Conservation (phyloP, 1,284 basidiomycete species). For the Phenoliferia sp. region DNA sequence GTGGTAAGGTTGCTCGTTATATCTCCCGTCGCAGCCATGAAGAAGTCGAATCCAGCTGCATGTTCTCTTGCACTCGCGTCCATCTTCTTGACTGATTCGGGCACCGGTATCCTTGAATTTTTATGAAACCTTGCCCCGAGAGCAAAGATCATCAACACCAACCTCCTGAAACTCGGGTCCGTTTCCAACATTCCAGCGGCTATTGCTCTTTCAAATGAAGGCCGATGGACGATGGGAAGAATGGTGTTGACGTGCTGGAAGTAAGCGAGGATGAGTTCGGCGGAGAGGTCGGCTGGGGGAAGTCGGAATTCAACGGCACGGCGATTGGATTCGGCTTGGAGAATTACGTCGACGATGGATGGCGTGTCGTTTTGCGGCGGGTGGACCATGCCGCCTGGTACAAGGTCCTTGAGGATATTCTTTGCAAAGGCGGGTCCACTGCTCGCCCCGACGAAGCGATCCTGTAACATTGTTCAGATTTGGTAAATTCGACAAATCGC, state of each 20-base stretch:
- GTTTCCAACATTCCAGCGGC: constrained; percentile 46
- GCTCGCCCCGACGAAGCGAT: constrained; percentile 27
- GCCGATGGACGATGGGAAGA: constrained; percentile 68
- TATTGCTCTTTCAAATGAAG: constrained; percentile 61
- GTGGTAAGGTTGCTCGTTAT: constrained; percentile 30
- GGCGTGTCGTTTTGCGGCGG: not conserved
- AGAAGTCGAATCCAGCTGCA: constrained; percentile 8
- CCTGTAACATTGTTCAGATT: constrained; percentile 1
- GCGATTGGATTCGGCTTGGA: not conserved
- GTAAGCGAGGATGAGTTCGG: constrained; percentile 60
- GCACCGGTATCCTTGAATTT: constrained; percentile 47
- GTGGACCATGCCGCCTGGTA: not conserved
- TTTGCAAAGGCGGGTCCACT: constrained; percentile 12
- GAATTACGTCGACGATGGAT: not conserved
- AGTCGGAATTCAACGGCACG: not conserved
- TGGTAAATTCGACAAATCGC: too few relatives aligned
- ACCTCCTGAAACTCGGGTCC: not conserved
- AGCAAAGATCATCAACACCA: constrained; percentile 62
- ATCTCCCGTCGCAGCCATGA: not conserved
- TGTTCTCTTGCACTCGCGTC: not conserved
- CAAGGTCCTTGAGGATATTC: not conserved
- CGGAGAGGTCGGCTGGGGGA: constrained; percentile 51
- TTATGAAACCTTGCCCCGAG: constrained; percentile 59
- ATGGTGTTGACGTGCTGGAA: constrained; percentile 61
- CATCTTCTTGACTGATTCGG: constrained; percentile 40